Percentiles rank a stretch among this genome's conserved stretches.
These are phyloP conservation scores for Blastosporella zonata DNA, from an alignment of 1,284 basidiomycete species.

Conservation along the genomic window DNA sequence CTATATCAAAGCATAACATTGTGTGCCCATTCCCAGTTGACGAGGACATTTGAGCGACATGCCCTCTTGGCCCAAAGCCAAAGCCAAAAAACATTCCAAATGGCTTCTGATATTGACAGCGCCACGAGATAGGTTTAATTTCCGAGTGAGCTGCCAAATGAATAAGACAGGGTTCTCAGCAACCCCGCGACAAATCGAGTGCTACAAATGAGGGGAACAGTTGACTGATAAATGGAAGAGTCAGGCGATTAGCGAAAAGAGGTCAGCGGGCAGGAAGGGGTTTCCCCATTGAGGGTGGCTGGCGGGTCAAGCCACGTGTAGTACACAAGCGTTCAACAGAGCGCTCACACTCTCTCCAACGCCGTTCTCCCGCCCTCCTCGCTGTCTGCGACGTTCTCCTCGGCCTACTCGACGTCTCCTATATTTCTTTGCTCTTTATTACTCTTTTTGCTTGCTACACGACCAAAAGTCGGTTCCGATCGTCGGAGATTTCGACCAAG, in stretches of 20 bases:
- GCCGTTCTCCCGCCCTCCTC: slow-evolving; percentile 17
- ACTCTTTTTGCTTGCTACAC: slow-evolving; percentile 12
- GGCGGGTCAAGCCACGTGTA: slow-evolving; percentile 34
- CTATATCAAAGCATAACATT: too few relatives aligned
- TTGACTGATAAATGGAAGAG: slow-evolving; percentile 2
- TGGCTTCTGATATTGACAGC: too few relatives aligned
- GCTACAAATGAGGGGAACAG: background rate
- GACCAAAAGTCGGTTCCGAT: slow-evolving; percentile 15
- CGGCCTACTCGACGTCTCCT: slow-evolving; percentile 8
- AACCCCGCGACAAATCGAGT: background rate
- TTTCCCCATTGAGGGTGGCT: slow-evolving; percentile 25
- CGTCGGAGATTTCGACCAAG: slow-evolving; percentile 22
- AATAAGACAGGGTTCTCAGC: background rate
- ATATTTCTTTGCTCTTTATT: slow-evolving; percentile 11
- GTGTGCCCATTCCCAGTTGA: too few relatives aligned
- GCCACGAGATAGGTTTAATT: background rate
- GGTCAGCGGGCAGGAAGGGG: slow-evolving; percentile 1
- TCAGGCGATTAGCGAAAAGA: background rate
- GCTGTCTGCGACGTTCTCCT: slow-evolving; percentile 18
- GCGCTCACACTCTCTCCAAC: slow-evolving; percentile 22
- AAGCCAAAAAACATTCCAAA: too few relatives aligned
- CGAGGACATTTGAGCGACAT: too few relatives aligned
- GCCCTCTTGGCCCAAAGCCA: too few relatives aligned
- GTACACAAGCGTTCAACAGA: slow-evolving; percentile 25
- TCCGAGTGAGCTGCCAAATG: background rate